These are phyloP conservation scores for Copromyces sp. DNA, from an alignment of 495 filamentous ascomycete species.

Conservation along the genomic window DNA sequence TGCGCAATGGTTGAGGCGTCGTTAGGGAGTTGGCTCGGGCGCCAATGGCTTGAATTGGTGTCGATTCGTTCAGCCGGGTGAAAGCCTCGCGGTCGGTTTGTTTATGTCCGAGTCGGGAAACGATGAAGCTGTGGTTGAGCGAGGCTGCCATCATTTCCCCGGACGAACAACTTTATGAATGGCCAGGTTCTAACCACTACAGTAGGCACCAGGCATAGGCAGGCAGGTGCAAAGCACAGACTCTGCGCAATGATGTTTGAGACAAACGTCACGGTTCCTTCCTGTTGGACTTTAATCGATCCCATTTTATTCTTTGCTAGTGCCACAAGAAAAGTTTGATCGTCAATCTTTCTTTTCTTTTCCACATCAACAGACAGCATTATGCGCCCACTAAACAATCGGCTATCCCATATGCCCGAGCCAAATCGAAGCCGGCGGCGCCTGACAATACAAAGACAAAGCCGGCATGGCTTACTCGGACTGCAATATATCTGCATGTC, in stretches of 20 bases:
- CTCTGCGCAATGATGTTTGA: background rate
- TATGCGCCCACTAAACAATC: background rate
- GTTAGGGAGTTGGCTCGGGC: constrained; percentile 10
- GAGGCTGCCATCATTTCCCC: background rate
- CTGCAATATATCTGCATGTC: background rate
- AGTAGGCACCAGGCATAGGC: background rate
- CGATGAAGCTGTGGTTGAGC: background rate
- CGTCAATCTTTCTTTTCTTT: background rate
- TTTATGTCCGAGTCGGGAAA: background rate
- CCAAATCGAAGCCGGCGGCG: background rate
- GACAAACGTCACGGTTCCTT: background rate
- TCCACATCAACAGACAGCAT: background rate
- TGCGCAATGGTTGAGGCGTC: background rate
- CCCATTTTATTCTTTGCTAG: background rate
- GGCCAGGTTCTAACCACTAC: background rate
- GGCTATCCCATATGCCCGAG: background rate
- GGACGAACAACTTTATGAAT: background rate
- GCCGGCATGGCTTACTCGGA: background rate
- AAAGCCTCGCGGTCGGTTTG: background rate
- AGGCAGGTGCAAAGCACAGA: background rate
- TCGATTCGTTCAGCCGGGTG: constrained; percentile 10
- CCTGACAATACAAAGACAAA: background rate
- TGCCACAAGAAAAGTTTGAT: background rate
- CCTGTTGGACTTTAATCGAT: background rate
- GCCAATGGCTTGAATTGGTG: constrained; percentile 17